These are phyloP conservation scores for Candida nemodendra DNA, from an alignment of 805 yeast species.

Conservation along the genomic window DNA sequence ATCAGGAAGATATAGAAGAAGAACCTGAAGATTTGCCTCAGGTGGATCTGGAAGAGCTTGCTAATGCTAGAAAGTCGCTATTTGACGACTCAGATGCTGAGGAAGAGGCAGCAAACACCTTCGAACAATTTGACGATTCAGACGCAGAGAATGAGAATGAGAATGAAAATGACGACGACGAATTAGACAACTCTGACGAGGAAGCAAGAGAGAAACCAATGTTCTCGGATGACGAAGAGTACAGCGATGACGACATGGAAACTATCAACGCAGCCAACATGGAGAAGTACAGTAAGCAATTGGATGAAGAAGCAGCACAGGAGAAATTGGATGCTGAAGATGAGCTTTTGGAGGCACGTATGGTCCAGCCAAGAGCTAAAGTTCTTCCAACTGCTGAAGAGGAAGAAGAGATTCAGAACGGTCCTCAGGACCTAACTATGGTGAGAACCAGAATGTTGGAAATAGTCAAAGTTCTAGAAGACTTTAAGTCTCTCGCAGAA, in stretches of 20 bases:
- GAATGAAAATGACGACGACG: slow-evolving; percentile 38
- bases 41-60: slow-evolving; percentile 64
- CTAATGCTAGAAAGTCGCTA: slow-evolving; percentile 68
- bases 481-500: slow-evolving; percentile 78
- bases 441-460: slow-evolving; percentile 94
- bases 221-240: slow-evolving; percentile 80
- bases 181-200: slow-evolving; percentile 63
- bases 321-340: slow-evolving; percentile 63
- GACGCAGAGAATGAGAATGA: slow-evolving; percentile 34
- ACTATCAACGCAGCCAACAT: slow-evolving; percentile 75
- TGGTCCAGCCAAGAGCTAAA: slow-evolving; percentile 69
- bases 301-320: slow-evolving; percentile 58
- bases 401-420: slow-evolving; percentile 50
- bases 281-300: slow-evolving; percentile 70
- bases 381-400: slow-evolving; percentile 71
- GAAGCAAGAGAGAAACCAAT: slow-evolving; percentile 61
- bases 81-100: slow-evolving; percentile 75
- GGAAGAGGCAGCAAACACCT: slow-evolving; percentile 44
- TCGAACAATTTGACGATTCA: slow-evolving; percentile 25
- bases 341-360: slow-evolving; percentile 57
- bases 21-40: slow-evolving; percentile 54
- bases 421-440: slow-evolving; percentile 73
- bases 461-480: slow-evolving; percentile 89
- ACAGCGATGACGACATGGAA: slow-evolving; percentile 62
- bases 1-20: slow-evolving; percentile 37